Evolutionary conservation across 345 rosid genomes (phyloP).

Genomic region (Gossypium turneri): DNA sequence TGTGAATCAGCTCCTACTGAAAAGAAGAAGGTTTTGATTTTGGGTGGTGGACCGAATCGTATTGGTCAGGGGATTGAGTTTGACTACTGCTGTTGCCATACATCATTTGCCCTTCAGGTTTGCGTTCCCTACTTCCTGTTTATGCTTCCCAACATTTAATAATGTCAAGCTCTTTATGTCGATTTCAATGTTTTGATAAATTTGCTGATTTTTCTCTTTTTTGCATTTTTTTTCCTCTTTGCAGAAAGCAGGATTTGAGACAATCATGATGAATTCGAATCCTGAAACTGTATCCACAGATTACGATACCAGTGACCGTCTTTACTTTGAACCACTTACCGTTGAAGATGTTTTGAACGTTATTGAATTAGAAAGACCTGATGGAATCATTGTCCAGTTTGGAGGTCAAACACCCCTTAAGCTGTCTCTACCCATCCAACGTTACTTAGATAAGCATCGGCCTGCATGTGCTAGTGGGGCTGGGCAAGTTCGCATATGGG

Average conservation of each 20-base stretch:
- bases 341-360: conserved; percentile 86
- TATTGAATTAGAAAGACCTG: conserved; percentile 85
- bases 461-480: conserved; percentile 61
- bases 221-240: conserved; percentile 6
- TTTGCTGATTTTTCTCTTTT: background rate
- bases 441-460: conserved; percentile 66
- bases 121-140: conserved; percentile 15
- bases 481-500: conserved; percentile 83
- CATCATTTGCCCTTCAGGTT: conserved; percentile 95
- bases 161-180: background rate
- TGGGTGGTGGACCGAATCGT: conserved; percentile 98
- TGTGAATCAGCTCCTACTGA: conserved; percentile 87
- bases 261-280: conserved; percentile 97
- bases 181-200: background rate
- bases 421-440: conserved; percentile 81
- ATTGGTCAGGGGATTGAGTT: conserved; percentile 98
- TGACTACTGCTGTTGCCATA: conserved; percentile 98
- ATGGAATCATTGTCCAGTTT: conserved; percentile 93
- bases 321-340: conserved; percentile 91
- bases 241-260: conserved; percentile 95
- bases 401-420: conserved; percentile 98
- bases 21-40: conserved; percentile 81
- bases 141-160: background rate
- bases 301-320: conserved; percentile 94
- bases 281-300: conserved; percentile 97